Base-by-base conservation (phyloP, 345 rosid species). In the Garcia nutans region DNA sequence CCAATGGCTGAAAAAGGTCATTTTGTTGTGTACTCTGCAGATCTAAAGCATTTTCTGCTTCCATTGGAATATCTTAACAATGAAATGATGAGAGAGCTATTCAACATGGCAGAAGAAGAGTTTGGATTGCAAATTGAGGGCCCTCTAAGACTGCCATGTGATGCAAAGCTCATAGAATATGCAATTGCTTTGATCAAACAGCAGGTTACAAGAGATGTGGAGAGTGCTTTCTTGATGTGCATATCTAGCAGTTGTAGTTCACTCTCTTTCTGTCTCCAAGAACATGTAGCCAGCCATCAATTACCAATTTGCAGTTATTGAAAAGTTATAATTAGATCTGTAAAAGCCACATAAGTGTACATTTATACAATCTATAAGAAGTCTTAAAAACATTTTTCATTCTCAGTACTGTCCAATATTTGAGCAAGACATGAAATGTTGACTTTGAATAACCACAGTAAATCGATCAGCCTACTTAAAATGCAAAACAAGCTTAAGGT, bases 21-120 rank as follows among this genome's bases (percentile, higher is more conserved):
- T 33, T 74, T 74, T 65, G 64, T 5, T n/a, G 77, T 37, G 44
- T 74, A 74, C 70, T 65, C 63, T n/a, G 62, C 64, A 2, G 70
- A 74, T 54, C 61, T 28, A 8, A 52, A 33, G 52, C 62, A 70
- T 5, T 74, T 74, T 50, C 12, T 74, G 62, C 62, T 74, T 74
- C 77, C 70, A 28, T 13, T 49, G 31, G 47, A 73, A 6, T 73
- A 49, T 62, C 61, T 73, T 50, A 19, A 60, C 58, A 72, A 72
- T 45, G 76, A 62, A 61, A 47, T 63, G 10, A 22, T 73, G 49
- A 20, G 24, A 50, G 70, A 50, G 37, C n/a, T 74, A 13, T 56
- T 64, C 47, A 37, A 64, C 24, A 65, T 64, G 62, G 70, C 62
- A 5, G 62, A 52, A n/a, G 70, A 74, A 0, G 70, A 31, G 37